Evolutionary conservation across 2,329 filamentous ascomycete genomes (phyloP).

Genomic region (Cercospora nicotianae): DNA sequence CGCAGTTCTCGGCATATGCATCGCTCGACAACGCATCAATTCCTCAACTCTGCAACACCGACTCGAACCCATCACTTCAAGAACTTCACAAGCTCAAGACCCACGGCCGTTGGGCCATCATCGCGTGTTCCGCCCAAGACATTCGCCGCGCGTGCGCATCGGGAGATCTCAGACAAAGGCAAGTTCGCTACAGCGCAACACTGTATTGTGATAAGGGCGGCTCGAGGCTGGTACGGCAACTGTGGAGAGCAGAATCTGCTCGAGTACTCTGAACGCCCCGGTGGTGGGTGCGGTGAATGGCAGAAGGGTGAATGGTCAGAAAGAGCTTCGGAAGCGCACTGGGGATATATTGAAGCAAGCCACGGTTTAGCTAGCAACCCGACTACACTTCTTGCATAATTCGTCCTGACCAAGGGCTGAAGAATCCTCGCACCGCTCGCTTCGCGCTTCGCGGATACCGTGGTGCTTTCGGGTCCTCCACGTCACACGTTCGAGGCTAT

Average conservation of each 20-base stretch:
- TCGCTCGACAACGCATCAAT: background rate
- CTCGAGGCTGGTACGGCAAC: background rate
- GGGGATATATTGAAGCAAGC: constrained; percentile 8
- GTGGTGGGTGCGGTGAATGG: background rate
- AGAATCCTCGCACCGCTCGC: constrained; percentile 12
- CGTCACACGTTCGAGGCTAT: constrained; percentile 9
- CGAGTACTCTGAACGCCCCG: background rate
- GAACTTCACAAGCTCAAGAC: background rate
- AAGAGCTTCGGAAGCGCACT: constrained; percentile 33
- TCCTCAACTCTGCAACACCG: background rate
- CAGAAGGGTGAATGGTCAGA: constrained; percentile 26
- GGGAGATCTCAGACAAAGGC: background rate
- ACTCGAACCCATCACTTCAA: background rate
- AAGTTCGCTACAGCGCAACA: background rate
- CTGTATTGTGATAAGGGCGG: background rate
- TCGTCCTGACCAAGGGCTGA: constrained; percentile 25
- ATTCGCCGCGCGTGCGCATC: background rate
- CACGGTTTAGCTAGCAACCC: constrained; percentile 51
- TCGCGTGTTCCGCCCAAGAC: background rate
- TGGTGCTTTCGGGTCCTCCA: constrained; percentile 1
- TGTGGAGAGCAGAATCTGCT: background rate
- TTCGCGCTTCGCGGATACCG: background rate
- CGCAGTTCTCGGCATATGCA: background rate
- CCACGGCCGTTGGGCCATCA: background rate
- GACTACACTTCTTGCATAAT: constrained; percentile 30